Percentiles rank a stretch among this genome's conserved stretches.
phyloP scores from a whole-genome alignment of 2,329 filamentous ascomycete species.

The Hymenotorrendiella dingleyae region DNA sequence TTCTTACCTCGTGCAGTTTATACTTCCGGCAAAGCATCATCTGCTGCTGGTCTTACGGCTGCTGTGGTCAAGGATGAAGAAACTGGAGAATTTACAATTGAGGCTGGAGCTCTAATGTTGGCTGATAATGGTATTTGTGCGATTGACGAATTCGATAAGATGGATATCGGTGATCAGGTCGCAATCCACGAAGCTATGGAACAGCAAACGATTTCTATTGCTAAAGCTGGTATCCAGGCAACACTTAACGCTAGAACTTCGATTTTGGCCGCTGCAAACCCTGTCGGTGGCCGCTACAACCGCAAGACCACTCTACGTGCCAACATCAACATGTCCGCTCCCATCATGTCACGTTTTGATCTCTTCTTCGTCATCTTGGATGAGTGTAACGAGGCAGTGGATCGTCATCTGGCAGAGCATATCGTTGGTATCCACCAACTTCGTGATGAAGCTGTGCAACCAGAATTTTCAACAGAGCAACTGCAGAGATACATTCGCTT shows the following conservation, averaged over 20 bases:
- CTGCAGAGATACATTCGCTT: slow-evolving; percentile 96
- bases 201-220: slow-evolving; percentile 98
- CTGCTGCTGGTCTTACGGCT: slow-evolving; percentile 92
- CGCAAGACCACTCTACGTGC: slow-evolving; percentile 87
- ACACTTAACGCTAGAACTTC: slow-evolving; percentile 93
- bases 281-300: slow-evolving; percentile 94
- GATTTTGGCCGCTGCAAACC: slow-evolving; percentile 93
- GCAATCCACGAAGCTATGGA: slow-evolving; percentile 99
- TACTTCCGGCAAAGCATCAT: slow-evolving; percentile 95
- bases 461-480: slow-evolving; percentile 94
- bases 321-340: slow-evolving; percentile 98
- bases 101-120: slow-evolving; percentile 95
- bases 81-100: slow-evolving; percentile 97
- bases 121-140: slow-evolving; percentile 96
- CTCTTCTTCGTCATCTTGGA: slow-evolving; percentile 97
- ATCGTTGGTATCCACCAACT: slow-evolving; percentile 93
- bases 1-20: slow-evolving; percentile 96
- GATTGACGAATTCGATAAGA: slow-evolving; percentile 99
- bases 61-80: slow-evolving; percentile 98
- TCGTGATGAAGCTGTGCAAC: slow-evolving; percentile 83
- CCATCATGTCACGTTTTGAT: slow-evolving; percentile 99
- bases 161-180: slow-evolving; percentile 95
- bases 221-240: slow-evolving; percentile 96
- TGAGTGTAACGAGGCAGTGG: slow-evolving; percentile 88
- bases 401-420: slow-evolving; percentile 86